Base-by-base conservation (phyloP, 176 grass and related monocot genomes). In the Aegilops bicornis region DNA sequence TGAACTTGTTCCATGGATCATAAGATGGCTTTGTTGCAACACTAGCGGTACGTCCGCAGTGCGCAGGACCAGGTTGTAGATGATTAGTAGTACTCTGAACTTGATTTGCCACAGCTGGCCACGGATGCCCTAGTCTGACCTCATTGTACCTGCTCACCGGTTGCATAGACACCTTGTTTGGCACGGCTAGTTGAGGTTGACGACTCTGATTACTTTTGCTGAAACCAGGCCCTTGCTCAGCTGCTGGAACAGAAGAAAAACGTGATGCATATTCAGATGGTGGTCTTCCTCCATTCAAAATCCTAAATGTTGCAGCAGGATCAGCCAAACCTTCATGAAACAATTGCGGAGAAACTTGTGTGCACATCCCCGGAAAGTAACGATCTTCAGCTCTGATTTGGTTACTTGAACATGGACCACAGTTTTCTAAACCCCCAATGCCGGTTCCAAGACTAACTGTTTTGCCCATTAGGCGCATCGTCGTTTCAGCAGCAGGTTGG, bases 381-480 rank as follows among this genome's bases (percentile, higher is more conserved):
- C 64, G 78, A 59, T 64, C 68, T 71, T 86, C 78, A 89, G 62
- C 74, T 84, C 69, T 76, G 23, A 48, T 74, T 81, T 95, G 85
- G 78, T 74, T 90, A 70, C 86, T 87, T 3, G 79, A 81, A 79
- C 70, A 84, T 43, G 72, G 35, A 35, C 22, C 83, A 64, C 61
- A 83, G 63, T 85, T 82, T 86, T 92, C 79, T 70, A 87, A 88
- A 82, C 13, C 70, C 74, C 63, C 81, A 58, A 6, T 82, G 45
- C 39, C 88, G 66, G 79, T 90, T 77, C 97, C 94, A 39, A 98
- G 88, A 64, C 79, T 84, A 84, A 98, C 88, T 79, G 88, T 98
- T 91, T 96, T 91, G 60, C 94, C 97, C 97, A 96, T 96, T 37
- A 98, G 87, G 50, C 97, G 97, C 88, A 98, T 42, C 25, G 92